Conservation (phyloP, 352 stramenopile species). For the Pythium aristosporum region DNA sequence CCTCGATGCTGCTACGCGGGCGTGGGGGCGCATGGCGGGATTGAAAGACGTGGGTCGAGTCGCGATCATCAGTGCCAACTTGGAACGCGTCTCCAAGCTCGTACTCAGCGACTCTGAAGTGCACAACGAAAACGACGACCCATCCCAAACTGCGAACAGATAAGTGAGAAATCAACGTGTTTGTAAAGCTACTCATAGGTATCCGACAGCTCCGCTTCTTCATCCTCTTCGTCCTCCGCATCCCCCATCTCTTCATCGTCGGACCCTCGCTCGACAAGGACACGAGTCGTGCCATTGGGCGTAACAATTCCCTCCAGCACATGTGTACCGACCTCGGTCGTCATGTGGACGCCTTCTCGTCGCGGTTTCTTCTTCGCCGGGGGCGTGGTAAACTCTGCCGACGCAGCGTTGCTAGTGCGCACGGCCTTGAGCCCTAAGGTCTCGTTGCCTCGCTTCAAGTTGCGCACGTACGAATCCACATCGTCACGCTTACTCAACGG, state of each 20-base stretch:
- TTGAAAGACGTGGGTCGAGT: neutral
- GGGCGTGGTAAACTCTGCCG: constrained; percentile 10
- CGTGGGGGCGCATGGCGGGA: neutral
- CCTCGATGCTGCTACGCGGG: neutral
- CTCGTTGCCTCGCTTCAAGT: constrained; percentile 55
- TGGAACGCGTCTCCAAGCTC: constrained; percentile 5
- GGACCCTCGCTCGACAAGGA: constrained; percentile 53
- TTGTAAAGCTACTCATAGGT: constrained; percentile 15
- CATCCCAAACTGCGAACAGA: neutral
- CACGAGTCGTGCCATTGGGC: constrained; percentile 57
- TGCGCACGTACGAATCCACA: constrained; percentile 75
- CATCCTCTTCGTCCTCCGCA: constrained; percentile 20
- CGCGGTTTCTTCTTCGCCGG: constrained; percentile 31
- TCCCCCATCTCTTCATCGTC: constrained; percentile 16
- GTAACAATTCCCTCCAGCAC: constrained; percentile 56
- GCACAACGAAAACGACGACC: neutral
- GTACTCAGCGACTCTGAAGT: neutral
- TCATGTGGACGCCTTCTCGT: constrained; percentile 39
- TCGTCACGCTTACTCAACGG: constrained; percentile 59
- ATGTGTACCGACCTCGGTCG: constrained; percentile 42
- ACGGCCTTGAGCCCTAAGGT: constrained; percentile 20
- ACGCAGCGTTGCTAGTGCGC: constrained; percentile 27
- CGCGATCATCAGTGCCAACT: neutral
- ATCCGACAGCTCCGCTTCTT: constrained; percentile 35
- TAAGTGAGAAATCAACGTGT: neutral